These are phyloP conservation scores for Neurospora sp. DNA, from an alignment of 2,329 filamentous ascomycete species.

Conservation along the genomic window DNA sequence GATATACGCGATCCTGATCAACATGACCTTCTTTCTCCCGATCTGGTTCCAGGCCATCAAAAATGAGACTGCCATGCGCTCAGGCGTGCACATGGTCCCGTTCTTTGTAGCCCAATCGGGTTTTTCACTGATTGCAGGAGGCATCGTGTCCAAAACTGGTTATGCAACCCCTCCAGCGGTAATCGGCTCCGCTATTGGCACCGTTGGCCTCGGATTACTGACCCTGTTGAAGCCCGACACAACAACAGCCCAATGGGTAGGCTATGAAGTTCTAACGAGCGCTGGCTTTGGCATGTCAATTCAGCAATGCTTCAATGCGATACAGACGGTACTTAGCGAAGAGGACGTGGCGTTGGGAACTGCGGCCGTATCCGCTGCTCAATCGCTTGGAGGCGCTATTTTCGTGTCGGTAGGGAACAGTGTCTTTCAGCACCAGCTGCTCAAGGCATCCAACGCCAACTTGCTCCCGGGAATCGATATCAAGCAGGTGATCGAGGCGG, in stretches of 20 bases:
- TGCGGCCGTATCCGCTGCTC: conserved; percentile 30
- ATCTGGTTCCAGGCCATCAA: conserved; percentile 28
- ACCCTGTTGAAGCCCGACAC: conserved; percentile 24
- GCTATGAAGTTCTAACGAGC: conserved; percentile 24
- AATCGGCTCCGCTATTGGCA: conserved; percentile 20
- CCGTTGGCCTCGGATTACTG: conserved; percentile 28
- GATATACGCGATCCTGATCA: conserved; percentile 31
- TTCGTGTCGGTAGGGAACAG: conserved; percentile 37
- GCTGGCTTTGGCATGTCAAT: conserved; percentile 29
- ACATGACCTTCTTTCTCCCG: conserved; percentile 37
- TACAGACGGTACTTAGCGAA: conserved; percentile 27
- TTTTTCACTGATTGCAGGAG: conserved; percentile 12
- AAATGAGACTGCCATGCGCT: conserved; percentile 18
- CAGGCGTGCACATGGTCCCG: conserved; percentile 17
- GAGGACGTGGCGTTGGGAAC: conserved; percentile 33
- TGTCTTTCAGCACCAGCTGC: conserved; percentile 28
- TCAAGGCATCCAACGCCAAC: conserved; percentile 7
- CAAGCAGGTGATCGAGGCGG: conserved; percentile 13
- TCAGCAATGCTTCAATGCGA: conserved; percentile 30
- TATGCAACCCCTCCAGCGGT: conserved; percentile 18
- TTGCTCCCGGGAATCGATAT: conserved; percentile 12
- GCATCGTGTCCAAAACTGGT: conserved; percentile 14
- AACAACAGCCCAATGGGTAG: conserved; percentile 25
- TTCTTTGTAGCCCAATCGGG: conserved; percentile 15
- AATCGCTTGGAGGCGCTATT: conserved; percentile 34